phyloP scores from a whole-genome alignment of 768 basidiomycete genomes.

The Roridomyces roridus region DNA sequence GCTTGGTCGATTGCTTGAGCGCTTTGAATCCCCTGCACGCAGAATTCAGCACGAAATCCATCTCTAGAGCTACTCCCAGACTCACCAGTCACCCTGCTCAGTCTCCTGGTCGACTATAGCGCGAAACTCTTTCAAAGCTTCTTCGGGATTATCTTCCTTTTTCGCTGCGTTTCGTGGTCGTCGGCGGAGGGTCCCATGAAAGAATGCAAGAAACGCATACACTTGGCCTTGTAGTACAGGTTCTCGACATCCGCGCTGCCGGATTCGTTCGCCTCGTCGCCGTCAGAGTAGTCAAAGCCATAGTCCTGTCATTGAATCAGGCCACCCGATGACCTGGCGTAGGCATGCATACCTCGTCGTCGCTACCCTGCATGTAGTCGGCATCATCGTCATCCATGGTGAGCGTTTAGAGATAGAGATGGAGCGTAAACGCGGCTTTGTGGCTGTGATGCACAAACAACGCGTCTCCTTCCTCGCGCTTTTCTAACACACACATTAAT shows the following conservation, averaged over 20 bases:
- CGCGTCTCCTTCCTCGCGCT: conserved; percentile 1
- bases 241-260: conserved; percentile 94
- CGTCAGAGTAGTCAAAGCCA: conserved; percentile 96
- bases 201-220: conserved; percentile 50
- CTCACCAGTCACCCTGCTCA: conserved; percentile 94
- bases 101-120: conserved; percentile 89
- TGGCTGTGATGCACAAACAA: neutral
- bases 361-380: conserved; percentile 91
- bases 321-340: conserved; percentile 12
- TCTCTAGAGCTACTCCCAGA: too few species aligned
- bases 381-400: conserved; percentile 93
- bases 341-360: conserved; percentile 67
- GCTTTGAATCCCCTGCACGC: conserved; percentile 94
- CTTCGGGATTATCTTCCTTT: conserved; percentile 94
- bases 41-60: too few species aligned
- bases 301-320: conserved; percentile 69
- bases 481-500: too few species aligned
- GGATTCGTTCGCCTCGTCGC: conserved; percentile 80
- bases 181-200: conserved; percentile 1
- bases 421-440: neutral
- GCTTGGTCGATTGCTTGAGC: conserved; percentile 95
- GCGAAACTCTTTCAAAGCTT: conserved; percentile 87
- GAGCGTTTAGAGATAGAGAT: neutral
- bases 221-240: conserved; percentile 97
- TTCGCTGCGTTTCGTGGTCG: conserved; percentile 68